Base-by-base conservation (phyloP, 495 filamentous ascomycete genomes). In the Tetracladium marchalianum region DNA sequence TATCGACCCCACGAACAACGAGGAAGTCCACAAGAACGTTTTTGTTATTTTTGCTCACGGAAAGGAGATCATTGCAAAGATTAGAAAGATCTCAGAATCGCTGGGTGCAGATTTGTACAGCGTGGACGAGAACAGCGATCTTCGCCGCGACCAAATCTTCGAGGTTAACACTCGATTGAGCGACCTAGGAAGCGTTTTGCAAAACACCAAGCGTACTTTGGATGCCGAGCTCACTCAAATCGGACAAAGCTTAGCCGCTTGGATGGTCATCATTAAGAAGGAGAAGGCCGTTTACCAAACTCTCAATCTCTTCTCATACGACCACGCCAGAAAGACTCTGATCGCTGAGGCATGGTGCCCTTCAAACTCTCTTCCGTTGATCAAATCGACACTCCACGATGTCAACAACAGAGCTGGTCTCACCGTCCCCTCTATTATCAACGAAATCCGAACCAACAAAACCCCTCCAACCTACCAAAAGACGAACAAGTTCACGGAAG, bases 41-140 rank as follows among this genome's bases (percentile, higher is more conserved):
- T 99, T 97, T 56, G 90, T 99, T 49, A 97, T 99, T 60, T 99
- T 99, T 59, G 90, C 93, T 19, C 93, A 99, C 54, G 92, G 92
- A 55, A 95, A 94, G 63, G 90, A 94, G 64, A 92, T 99, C 57
- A 80, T 99, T 53, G 84, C 89, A 50, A 97, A 97, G 76, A 99
- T 99, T 60, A 80, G 92, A 54, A 96, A 95, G 73, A 96, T 99
- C 44, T 95, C 90, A 11, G 92, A 99, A 67, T 95, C 89, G 1
- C 80, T 99, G 59, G 85, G 92, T 41, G 90, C 93, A 50, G 85
- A 92, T 59, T 70, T 95, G 41, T 99, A 99, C 70, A 87, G 81
- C 50, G 90, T 99, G 11, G 92, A 99, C 57, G 92, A 99, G 68
- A 94, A 97, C 68, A 85, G 83, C 54, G 92, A 97, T 51, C 70